A percentile compares a stretch with the other conserved stretches of the same genome.
Conservation (phyloP, 2,329 filamentous ascomycete genomes). For the Pseudovirgaria hyperparasitica region DNA sequence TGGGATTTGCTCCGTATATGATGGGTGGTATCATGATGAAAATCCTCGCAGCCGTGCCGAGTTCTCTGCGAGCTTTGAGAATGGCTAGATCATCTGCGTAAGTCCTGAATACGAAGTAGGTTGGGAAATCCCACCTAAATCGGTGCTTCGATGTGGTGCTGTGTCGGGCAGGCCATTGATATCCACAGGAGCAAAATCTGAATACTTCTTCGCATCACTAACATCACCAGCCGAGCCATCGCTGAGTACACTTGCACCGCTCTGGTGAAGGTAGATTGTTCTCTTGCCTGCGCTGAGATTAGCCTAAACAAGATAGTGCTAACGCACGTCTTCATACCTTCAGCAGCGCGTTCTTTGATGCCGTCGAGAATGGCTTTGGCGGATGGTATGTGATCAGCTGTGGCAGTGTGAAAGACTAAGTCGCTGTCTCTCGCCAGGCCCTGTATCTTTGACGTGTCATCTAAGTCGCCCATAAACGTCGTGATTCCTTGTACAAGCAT, state of each 20-base stretch:
- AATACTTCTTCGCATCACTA: conserved; percentile 28
- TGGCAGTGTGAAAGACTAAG: conserved; percentile 34
- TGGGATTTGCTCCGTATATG: conserved; percentile 33
- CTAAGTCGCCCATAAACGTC: conserved; percentile 22
- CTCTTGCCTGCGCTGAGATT: too few species aligned
- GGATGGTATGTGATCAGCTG: conserved; percentile 35
- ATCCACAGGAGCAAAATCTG: conserved; percentile 26
- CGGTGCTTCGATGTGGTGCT: conserved; percentile 33
- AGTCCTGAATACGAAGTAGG: too few species aligned
- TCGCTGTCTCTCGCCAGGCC: conserved; percentile 2
- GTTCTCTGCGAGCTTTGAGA: conserved; percentile 20
- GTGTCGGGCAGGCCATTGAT: conserved; percentile 30
- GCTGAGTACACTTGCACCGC: conserved; percentile 29
- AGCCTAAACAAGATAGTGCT: too few species aligned
- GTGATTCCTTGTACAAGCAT: conserved; percentile 25
- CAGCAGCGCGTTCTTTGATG: conserved; percentile 24
- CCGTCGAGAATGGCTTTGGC: conserved; percentile 33
- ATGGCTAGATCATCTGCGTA: too few species aligned
- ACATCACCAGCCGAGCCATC: conserved; percentile 23
- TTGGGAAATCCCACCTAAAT: too few species aligned
- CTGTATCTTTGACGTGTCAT: conserved; percentile 3
- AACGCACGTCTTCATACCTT: too few species aligned
- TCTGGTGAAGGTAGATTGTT: conserved; percentile 39
- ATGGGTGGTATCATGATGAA: conserved; percentile 35
- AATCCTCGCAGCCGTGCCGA: conserved; percentile 30